Evolutionary conservation across 176 grass and related monocot species (phyloP), one percentile per base, ranked within the genome.

Genomic region (Rhynchospora pubera): DNA sequence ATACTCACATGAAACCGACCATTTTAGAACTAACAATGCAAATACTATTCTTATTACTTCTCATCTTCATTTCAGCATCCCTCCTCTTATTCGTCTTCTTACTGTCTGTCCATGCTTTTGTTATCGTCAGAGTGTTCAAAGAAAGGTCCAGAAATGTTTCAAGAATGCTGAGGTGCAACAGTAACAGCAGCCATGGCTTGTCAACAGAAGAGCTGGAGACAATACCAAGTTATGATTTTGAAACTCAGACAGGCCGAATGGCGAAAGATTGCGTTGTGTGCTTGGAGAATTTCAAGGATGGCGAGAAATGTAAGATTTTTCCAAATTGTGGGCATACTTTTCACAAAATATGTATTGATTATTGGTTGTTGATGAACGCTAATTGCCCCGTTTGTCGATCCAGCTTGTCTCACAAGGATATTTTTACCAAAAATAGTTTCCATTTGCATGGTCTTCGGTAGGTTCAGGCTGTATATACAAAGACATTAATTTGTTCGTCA

Each of bases 221-320:
- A 19, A 30, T 79, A 24, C 55, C 75, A 34, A 79, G 14, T 57
- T 59, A 39, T 42, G 16, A 79, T 18, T 59, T 58, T 79, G 0
- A 48, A 48, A 48, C 21, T 23, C 23, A 34, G 24, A 39, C 18
- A 34, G 75, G 13, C 11, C 12, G 48, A 79, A 57, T 58, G 13
- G 5, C 16, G 3, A 59, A 79, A 59, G 48, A 79, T 58, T 79
- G 75, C n/a, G 16, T n/a, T 34, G 75, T 79, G 51, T 79, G 75
- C 48, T 79, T 79, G 51, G 75, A 79, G 24, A 42, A 59, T 59
- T 79, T 79, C 55, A 53, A 79, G 28, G 75, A 79, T 53, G 75
- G 52, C 1, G 75, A 79, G 14, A 59, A 79, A 39, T 79, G 75
- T 22, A 79, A 53, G 14, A 19, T 57, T 79, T 79, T 42, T 16